A percentile compares a stretch with the other conserved stretches of the same genome.
Conservation (phyloP, 495 filamentous ascomycete species). For the Trichoderma asperelloides region DNA sequence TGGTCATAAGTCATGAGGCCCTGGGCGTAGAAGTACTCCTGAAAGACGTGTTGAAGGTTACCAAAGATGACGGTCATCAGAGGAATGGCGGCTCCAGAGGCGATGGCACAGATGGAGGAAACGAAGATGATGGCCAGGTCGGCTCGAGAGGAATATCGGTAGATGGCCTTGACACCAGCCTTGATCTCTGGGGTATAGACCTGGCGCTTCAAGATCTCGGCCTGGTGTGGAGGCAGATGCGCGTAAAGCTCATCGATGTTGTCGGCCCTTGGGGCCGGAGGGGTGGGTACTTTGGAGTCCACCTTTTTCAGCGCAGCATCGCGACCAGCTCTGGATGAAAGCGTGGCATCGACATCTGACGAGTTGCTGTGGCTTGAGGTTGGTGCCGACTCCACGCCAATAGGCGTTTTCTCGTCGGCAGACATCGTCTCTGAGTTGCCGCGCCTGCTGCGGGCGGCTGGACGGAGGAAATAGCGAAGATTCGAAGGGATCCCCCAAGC, state of each 20-base stretch:
- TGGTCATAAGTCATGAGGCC: constrained; percentile 30
- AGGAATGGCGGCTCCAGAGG: constrained; percentile 71
- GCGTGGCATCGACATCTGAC: constrained; percentile 20
- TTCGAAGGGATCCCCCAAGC: background rate
- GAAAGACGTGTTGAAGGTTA: constrained; percentile 63
- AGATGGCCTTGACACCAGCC: constrained; percentile 53
- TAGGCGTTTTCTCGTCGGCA: background rate
- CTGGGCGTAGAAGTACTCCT: constrained; percentile 45
- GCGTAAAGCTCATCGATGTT: constrained; percentile 40
- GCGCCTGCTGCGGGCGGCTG: background rate
- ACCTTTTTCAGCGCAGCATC: constrained; percentile 29
- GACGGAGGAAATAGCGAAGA: background rate
- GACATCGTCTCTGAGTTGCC: background rate
- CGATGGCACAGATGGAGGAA: constrained; percentile 59
- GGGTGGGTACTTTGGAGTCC: constrained; percentile 37
- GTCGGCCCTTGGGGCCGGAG: constrained; percentile 21
- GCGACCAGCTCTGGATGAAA: background rate
- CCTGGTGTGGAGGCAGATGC: constrained; percentile 44
- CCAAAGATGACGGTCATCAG: constrained; percentile 86
- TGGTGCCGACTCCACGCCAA: background rate
- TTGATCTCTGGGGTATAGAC: constrained; percentile 54
- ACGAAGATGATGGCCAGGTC: constrained; percentile 67
- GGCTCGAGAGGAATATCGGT: constrained; percentile 54
- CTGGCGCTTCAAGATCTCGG: constrained; percentile 49
- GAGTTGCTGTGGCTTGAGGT: constrained; percentile 27